Evolutionary conservation across 1,139 yeast genomes (phyloP), one percentile per base, ranked within the genome.

Genomic region (Geotrichum carabidarum): DNA sequence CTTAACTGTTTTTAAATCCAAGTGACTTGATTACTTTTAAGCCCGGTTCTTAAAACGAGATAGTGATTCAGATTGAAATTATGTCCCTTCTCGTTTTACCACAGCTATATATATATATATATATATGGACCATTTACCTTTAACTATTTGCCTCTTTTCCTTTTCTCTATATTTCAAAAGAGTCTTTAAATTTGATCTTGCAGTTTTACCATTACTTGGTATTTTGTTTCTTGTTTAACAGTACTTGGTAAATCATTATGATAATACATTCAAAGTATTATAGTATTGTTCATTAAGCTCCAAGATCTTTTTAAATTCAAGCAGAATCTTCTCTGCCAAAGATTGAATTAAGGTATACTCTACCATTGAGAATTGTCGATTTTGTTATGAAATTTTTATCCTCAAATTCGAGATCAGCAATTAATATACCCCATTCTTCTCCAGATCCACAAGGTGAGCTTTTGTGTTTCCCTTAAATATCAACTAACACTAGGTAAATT

Each of bases 311-410:
- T 46, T 46, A n/a, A 8, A 12, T 9, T 37, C 2, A 36, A 37
- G 44, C 37, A 47, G 37, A 32, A 47, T 35, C 44, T 30, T 32
- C 35, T 22, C n/a, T 38, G 11, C 27, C 27, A 22, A 22, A 22
- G 27, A 22, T 22, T 22, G 27, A 22, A 22, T 37, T 27, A 41
- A 41, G 44, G 44, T 41, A 27, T 41, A 27, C 7, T 27, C 18
- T 41, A 27, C 7, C 30, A 30, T 41, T 18, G 17, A 41, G 27
- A 41, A 27, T 44, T n/a, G 31, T 37, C 18, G n/a, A 37, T 17
- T 44, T 44, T 44, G 48, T 45, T 45, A 45, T 45, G 48, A 36
- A 32, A 41, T 45, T 45, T 45, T 17, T 45, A 45, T 45, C 42
- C 35, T 22, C 41, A 45, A 45, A 8, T n/a, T 17, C 32, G 14